Evolutionary conservation across 2,329 filamentous ascomycete species (phyloP), one percentile per base, ranked within the genome.

Genomic region (Scedosporium dehoogii): DNA sequence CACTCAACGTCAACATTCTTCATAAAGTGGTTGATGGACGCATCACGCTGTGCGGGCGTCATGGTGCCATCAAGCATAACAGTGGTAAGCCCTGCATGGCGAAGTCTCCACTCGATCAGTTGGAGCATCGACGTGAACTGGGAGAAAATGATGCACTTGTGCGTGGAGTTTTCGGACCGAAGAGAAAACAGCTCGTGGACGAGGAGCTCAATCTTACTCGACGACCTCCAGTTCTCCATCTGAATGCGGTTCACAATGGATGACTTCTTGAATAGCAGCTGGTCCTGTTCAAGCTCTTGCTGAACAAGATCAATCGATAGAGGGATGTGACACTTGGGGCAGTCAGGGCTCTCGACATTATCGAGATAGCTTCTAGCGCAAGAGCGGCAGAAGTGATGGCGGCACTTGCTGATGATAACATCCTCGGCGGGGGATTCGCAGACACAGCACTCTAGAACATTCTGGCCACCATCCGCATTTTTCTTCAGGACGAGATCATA

Each of bases 231-330:
- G 70, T 97, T 90, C 73, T 96, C 91, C 92, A 97, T 97, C 75
- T 93, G 91, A 76, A 99, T 97, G 62, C 94, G 90, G 73, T 97
- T 97, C 80, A 97, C 96, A 73, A 99, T 99, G 1, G 92, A 96
- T 14, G 87, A 92, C 76, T 97, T 97, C 82, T 96, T 97, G 64
- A 96, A 86, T 6, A 87, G 77, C 1, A 85, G 82, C 72, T 93
- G 90, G 65, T 97, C 91, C 74, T 97, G 92, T 74, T 96, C 92
- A 61, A 97, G 92, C 67, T 96, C 92, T 0, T 92, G 91, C 75
- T 97, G 92, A 72, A 97, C 93, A 46, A 97, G 85, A 73, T 99
- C 94, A 67, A 99, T 96, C 0, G 86, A 85, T 5, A 99, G 81
- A 1, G 87, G 81, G 59, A 97, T 96, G 71, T 99, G 94, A 73